Percentiles rank a stretch among this genome's conserved stretches.
Evolutionary conservation across 495 filamentous ascomycete genomes (phyloP).

Genomic region (Immersiella caudata): DNA sequence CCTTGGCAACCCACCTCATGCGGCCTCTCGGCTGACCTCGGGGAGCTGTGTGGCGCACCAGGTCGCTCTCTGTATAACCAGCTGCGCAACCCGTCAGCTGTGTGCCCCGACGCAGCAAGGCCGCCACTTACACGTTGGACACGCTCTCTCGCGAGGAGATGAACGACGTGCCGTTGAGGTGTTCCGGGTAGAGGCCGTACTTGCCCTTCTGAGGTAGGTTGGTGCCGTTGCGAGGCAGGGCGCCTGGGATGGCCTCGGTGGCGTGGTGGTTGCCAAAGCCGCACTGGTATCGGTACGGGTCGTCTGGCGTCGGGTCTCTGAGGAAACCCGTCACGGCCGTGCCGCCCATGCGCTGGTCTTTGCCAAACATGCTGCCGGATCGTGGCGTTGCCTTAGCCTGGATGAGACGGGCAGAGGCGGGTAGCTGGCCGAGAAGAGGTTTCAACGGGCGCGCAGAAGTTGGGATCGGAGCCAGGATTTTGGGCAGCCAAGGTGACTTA

Average conservation of each 20-base stretch:
- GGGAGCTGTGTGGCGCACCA: conserved; percentile 61
- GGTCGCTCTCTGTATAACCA: conserved; percentile 79
- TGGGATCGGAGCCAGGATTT: not conserved
- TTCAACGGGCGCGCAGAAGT: not conserved
- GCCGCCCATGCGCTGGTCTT: conserved; percentile 9
- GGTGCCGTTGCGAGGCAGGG: conserved; percentile 57
- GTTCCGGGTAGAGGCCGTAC: conserved; percentile 73
- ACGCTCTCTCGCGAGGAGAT: conserved; percentile 70
- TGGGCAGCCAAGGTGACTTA: not conserved
- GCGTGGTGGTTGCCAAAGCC: conserved; percentile 37
- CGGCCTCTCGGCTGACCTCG: conserved; percentile 7
- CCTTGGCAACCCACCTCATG: conserved; percentile 8
- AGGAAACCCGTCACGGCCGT: conserved; percentile 10
- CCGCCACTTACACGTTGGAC: conserved; percentile 26
- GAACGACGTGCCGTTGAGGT: conserved; percentile 82
- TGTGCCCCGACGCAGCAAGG: not conserved
- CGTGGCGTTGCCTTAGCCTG: not conserved
- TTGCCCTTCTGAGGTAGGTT: conserved; percentile 67
- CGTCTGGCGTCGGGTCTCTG: conserved; percentile 11
- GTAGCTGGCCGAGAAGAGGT: not conserved
- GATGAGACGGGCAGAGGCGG: not conserved
- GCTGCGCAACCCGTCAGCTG: conserved; percentile 36
- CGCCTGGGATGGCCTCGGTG: conserved; percentile 34
- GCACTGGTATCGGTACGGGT: conserved; percentile 35
- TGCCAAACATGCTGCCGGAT: conserved; percentile 9